Base-by-base conservation (phyloP, 345 rosid genomes). In the Raphanus raphanistrum region DNA sequence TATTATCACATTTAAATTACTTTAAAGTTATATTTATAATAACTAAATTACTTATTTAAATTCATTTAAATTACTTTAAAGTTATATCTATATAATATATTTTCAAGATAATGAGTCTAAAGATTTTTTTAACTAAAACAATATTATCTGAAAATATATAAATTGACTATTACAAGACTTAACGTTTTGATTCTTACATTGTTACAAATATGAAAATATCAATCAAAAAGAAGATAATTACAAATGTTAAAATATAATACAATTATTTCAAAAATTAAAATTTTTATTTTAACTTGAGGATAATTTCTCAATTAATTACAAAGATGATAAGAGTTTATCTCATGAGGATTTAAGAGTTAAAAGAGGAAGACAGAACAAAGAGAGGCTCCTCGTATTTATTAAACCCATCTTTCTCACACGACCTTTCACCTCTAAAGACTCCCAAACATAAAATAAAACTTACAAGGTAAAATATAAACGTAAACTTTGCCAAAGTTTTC, bases 321-420 rank as follows among this genome's bases (percentile, higher is more conserved):
- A 10, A 33, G 55, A 66, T 74, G 60, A 35, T 59, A 58, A 63
- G 25, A 16, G 6, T 25, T 74, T 33, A 65, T 74, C 6, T 52
- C 4, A 66, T 6, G 6, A 10, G 79, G 35, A 57, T 28, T n/a
- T 15, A 36, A 11, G 31, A 45, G 5, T 31, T 59, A 59, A 35
- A 50, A 60, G 13, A 70, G 11, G 17, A 35, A 4, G 38, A 17
- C n/a, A 33, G 11, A 76, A 12, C 3, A 48, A 4, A 73, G 52
- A 63, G 67, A 74, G 85, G 89, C 89, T 86, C 85, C 86, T 72
- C 58, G 33, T 84, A 86, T 87, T 89, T 86, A 88, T 78, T 84
- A 76, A 77, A 43, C 72, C 79, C 90, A 82, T 83, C 81, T 85
- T 75, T 58, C 70, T 84, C 89, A 80, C 88, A 80, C 84, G 77